Base-by-base conservation (phyloP, 768 basidiomycete genomes). In the Boletus eberwhitei region DNA sequence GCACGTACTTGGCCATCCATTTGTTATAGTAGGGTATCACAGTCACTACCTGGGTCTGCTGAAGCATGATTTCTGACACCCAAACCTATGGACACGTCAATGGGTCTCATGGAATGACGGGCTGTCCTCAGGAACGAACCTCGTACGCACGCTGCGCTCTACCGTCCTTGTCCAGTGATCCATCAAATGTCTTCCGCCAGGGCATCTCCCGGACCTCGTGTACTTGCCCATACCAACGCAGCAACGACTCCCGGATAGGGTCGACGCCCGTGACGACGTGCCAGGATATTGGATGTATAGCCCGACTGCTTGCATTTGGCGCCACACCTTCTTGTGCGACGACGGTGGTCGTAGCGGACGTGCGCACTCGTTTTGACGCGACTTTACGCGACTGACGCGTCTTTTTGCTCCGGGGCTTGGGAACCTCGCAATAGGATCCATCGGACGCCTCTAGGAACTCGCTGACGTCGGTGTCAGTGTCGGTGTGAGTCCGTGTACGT, bases 41-140 rank as follows among this genome's bases (percentile, higher is more conserved):
- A 2, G 93, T 93, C 5, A 73, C 79, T 34, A 97, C 94, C 69
- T 96, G 93, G 0, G 95, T 98, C 71, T 98, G 95, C 70, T 98
- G 95, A 2, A 95, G 78, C 95, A 97, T 97, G 53, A 97, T 86
- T 73, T 98, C 93, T 14, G 87, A 90, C 22, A 93, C 79, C 89
- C 90, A 92, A 24, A 93, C 88, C 90, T 90, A 42, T 37, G 31
- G 44, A 35, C 2, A 12, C 17, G 19, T 46, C 32, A 42, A 35
- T 7, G 8, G 16, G 2, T 1, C 0, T 19, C 12, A 12, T 16
- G 32, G 45, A 41, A 43, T 11, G 22, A 49, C 11, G 19, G 14
- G 24, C 1, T 29, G 3, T 21, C 11, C 4, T 5, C 3, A 9
- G 35, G 6, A 40, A 53, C 77, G 52, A 64, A 93, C 94, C 80